Evolutionary conservation across 805 yeast species (phyloP), one percentile per base, ranked within the genome.

Genomic region (Suhomyces canberraensis): DNA sequence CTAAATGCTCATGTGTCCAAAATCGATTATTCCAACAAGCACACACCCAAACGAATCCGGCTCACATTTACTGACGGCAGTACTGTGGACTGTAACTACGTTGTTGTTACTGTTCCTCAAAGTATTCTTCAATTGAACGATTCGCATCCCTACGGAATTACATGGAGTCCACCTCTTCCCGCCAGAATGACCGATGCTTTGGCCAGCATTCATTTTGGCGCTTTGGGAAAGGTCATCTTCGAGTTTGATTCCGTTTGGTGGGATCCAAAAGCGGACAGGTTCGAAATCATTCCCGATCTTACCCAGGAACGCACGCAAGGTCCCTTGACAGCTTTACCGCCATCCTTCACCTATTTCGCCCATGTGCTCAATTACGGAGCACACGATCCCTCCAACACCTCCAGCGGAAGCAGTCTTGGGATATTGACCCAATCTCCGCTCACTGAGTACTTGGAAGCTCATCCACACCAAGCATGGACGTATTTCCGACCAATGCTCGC

Each of bases 41-140:
- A 46, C 8, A 31, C 26, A 2, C 33, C 36, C 19, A 41, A 42
- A 14, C 37, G 34, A n/a, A 58, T 62, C 7, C 21, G 43, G 1
- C 63, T 75, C 1, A 59, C 54, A 8, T 63, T 75, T 1, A 50
- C 43, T 1, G 45, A 55, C 6, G 69, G 71, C 3, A 37, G 42
- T 2, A 42, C 29, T 4, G 56, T 66, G 22, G 44, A 46, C 3
- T 69, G 79, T 20, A 79, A 84, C 31, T 82, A 77, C 51, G 64
- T 78, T 19, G 69, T 89, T 11, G 83, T 86, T 5, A 79, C 95
- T 0, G 77, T 85, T 4, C 96, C 96, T 0, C 83, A 83, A 43
- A 83, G 90, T 24, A 71, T 84, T 3, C 60, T 88, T 25, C 75
- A 74, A 38, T 48, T 76, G 3, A 56, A 61, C 0, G 41, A 51